These are phyloP conservation scores for Phytophthora hybrid DNA, from an alignment of 352 stramenopile species.

Conservation along the genomic window DNA sequence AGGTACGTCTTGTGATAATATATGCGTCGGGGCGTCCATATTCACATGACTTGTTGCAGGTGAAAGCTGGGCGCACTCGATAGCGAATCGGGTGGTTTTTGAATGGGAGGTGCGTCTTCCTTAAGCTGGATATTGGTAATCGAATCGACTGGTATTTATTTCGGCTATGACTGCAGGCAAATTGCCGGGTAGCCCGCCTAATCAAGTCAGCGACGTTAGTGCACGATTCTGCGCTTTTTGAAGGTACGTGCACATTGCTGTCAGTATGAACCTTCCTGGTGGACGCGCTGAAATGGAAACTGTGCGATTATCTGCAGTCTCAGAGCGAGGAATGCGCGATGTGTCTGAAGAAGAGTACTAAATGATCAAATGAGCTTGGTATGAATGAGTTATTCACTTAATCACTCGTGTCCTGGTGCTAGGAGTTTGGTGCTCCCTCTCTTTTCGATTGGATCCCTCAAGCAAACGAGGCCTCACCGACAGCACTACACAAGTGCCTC, in stretches of 20 bases:
- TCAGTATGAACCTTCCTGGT: not conserved
- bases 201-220: slow-evolving; percentile 61
- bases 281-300: not conserved
- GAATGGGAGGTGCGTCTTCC: slow-evolving; percentile 63
- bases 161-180: slow-evolving; percentile 33
- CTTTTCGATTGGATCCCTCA: not conserved
- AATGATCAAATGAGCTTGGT: not conserved
- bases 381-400: slow-evolving; percentile 7
- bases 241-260: slow-evolving; percentile 38
- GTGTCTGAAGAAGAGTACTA: slow-evolving; percentile 31
- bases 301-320: slow-evolving; percentile 20
- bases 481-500: slow-evolving; percentile 30
- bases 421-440: not conserved
- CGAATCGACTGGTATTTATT: not conserved
- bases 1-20: slow-evolving; percentile 20
- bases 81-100: slow-evolving; percentile 70
- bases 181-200: slow-evolving; percentile 48
- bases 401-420: not conserved
- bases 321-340: slow-evolving; percentile 39
- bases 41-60: slow-evolving; percentile 40
- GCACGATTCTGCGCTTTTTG: slow-evolving; percentile 48
- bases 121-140: not conserved
- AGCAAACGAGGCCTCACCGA: not conserved
- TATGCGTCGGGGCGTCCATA: not conserved
- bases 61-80: slow-evolving; percentile 74